A percentile compares a stretch with the other conserved stretches of the same genome.
Evolutionary conservation across 2,329 filamentous ascomycete genomes (phyloP).

Genomic region (Beauveria scarabaeidicola): DNA sequence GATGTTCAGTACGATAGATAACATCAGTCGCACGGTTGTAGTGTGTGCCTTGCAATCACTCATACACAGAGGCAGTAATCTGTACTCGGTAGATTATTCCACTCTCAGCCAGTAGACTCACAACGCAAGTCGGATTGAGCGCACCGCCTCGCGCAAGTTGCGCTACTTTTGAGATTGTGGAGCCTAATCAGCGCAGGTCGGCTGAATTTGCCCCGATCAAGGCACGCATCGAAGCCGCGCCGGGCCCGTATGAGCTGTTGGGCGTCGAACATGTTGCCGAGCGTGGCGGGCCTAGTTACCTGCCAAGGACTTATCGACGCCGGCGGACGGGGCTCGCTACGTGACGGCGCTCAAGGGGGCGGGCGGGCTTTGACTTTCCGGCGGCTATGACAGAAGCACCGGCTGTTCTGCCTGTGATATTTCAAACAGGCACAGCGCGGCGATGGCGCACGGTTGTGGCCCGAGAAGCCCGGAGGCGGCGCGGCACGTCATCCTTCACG

Average conservation of each 20-base stretch:
- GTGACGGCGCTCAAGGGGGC: conserved; percentile 32
- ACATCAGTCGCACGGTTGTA: background rate
- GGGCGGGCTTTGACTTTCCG: conserved; percentile 38
- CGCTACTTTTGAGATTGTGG: conserved; percentile 23
- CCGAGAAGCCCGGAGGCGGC: conserved; percentile 32
- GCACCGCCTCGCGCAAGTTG: conserved; percentile 1
- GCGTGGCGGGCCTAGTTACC: conserved; percentile 34
- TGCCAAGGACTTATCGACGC: conserved; percentile 46
- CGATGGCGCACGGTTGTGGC: conserved; percentile 42
- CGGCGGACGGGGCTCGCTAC: conserved; percentile 37
- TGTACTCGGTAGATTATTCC: background rate
- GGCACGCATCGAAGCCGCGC: conserved; percentile 25
- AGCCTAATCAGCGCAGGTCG: conserved; percentile 30
- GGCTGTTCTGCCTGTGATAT: conserved; percentile 29
- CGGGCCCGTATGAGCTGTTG: conserved; percentile 25
- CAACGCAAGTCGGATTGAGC: background rate
- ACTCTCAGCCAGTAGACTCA: background rate
- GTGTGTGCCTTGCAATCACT: no score
- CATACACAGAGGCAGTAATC: background rate
- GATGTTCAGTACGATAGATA: no score
- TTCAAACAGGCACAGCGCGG: conserved; percentile 23
- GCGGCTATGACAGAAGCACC: conserved; percentile 38
- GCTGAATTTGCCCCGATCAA: conserved; percentile 22
- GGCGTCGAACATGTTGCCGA: conserved; percentile 40
- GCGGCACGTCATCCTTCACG: conserved; percentile 35